Evolutionary conservation across 306 rosid genomes (phyloP).

Genomic region (Lathyrus aphaca): DNA sequence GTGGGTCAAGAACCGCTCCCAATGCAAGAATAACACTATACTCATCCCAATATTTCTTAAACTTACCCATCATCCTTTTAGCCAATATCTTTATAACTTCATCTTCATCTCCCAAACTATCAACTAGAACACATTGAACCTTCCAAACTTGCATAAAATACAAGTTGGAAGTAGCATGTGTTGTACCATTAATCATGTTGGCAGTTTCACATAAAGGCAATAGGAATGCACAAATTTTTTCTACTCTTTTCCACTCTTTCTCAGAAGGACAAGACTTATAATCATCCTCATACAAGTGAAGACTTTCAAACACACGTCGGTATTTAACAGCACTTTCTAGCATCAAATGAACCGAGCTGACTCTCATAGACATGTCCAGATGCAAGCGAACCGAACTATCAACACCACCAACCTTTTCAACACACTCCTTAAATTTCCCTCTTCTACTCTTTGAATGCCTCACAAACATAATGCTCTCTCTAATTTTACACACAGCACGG

Average conservation of each 20-base stretch:
- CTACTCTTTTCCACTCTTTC: slow-evolving; percentile 9
- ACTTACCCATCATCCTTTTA: neutral
- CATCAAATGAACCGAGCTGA: slow-evolving; percentile 1
- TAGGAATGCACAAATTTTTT: slow-evolving; percentile 1
- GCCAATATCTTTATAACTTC: neutral
- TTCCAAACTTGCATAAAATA: slow-evolving; percentile 20
- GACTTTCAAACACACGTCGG: neutral
- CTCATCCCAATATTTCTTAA: slow-evolving; percentile 6
- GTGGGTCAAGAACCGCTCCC: slow-evolving; percentile 26
- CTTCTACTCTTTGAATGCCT: neutral
- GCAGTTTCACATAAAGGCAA: neutral
- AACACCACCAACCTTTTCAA: slow-evolving; percentile 15
- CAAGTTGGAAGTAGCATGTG: slow-evolving; percentile 13
- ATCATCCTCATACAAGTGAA: neutral
- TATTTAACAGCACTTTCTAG: slow-evolving; percentile 11
- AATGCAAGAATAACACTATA: neutral
- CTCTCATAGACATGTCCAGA: neutral
- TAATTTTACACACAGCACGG: neutral
- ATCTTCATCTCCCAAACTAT: slow-evolving; percentile 5
- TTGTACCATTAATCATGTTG: neutral
- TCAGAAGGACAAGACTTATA: neutral
- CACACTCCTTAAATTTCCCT: neutral
- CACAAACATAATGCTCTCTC: neutral
- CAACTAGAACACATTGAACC: slow-evolving; percentile 6
- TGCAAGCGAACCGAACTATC: slow-evolving; percentile 11